These are phyloP conservation scores for Cladosporium sphaerospermum DNA, from an alignment of 2,329 filamentous ascomycete genomes.

Conservation along the genomic window DNA sequence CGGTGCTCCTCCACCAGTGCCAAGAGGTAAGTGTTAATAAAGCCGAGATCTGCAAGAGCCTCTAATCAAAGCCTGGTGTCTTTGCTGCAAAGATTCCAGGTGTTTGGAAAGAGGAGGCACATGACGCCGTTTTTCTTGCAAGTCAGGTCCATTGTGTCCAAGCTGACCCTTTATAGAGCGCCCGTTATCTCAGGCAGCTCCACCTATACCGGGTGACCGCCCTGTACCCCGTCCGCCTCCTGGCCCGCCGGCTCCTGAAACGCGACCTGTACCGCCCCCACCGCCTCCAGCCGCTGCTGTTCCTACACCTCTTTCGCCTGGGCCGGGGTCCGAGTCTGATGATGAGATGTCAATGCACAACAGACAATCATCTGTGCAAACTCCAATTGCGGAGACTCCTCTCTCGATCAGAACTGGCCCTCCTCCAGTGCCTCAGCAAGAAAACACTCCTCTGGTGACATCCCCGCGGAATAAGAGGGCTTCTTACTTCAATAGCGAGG, in stretches of 20 bases:
- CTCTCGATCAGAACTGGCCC: constrained; percentile 29
- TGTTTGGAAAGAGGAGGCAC: too few relatives aligned
- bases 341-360: constrained; percentile 65
- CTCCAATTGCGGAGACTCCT: constrained; percentile 24
- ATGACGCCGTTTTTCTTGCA: too few relatives aligned
- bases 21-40: constrained; percentile 43
- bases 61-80: too few relatives aligned
- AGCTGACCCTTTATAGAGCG: constrained; percentile 15
- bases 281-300: constrained; percentile 39
- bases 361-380: constrained; percentile 37
- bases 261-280: constrained; percentile 54
- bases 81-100: too few relatives aligned
- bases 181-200: constrained; percentile 16
- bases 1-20: constrained; percentile 36
- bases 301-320: constrained; percentile 52
- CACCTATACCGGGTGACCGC: constrained; percentile 33
- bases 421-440: constrained; percentile 28
- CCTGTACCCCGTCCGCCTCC: constrained; percentile 39
- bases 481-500: constrained; percentile 38
- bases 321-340: constrained; percentile 77
- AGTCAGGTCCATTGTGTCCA: too few relatives aligned
- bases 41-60: too few relatives aligned
- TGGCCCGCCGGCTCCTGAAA: constrained; percentile 7
- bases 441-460: constrained; percentile 17
- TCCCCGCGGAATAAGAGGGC: constrained; percentile 32